A percentile compares a stretch with the other conserved stretches of the same genome.
Conservation (phyloP, 352 stramenopile species). For the Lagenidium sp. region DNA sequence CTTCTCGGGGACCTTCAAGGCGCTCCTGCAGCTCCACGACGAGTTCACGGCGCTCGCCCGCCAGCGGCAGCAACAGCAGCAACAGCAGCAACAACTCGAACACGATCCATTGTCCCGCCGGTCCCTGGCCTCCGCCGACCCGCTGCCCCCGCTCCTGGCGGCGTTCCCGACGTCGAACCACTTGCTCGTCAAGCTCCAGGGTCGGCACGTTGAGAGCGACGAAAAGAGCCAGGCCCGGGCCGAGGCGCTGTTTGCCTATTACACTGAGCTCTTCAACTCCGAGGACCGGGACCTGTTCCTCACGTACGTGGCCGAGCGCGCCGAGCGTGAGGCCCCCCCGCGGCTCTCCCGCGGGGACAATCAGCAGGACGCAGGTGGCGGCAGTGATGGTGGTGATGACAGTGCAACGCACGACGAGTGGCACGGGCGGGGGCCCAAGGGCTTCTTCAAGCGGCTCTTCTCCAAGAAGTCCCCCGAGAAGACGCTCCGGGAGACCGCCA, state of each 20-base stretch:
- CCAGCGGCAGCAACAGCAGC: too few species aligned
- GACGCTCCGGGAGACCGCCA: too few species aligned
- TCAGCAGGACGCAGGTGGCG: too few species aligned
- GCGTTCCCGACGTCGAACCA: constrained; percentile 18
- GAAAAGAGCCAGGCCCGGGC: constrained; percentile 33
- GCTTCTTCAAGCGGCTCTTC: too few species aligned
- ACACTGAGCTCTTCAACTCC: constrained; percentile 57
- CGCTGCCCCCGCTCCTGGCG: constrained; percentile 1
- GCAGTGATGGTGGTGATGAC: too few species aligned
- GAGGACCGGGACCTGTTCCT: constrained; percentile 46
- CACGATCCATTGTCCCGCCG: constrained; percentile 22
- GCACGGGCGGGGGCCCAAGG: too few species aligned
- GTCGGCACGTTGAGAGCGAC: constrained; percentile 34
- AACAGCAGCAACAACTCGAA: too few species aligned
- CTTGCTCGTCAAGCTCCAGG: constrained; percentile 41
- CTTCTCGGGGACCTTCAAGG: constrained; percentile 57
- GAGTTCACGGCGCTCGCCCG: constrained; percentile 29
- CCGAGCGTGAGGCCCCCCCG: constrained; percentile 4
- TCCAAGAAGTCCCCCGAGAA: too few species aligned
- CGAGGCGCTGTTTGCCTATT: constrained; percentile 50
- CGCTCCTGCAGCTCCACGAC: constrained; percentile 39
- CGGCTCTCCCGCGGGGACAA: too few species aligned
- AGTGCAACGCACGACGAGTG: too few species aligned
- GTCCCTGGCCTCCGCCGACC: constrained; percentile 10
- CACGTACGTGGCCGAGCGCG: constrained; percentile 27